These are phyloP conservation scores for Neospermospora avenae DNA, from an alignment of 2,329 filamentous ascomycete genomes.

Conservation along the genomic window DNA sequence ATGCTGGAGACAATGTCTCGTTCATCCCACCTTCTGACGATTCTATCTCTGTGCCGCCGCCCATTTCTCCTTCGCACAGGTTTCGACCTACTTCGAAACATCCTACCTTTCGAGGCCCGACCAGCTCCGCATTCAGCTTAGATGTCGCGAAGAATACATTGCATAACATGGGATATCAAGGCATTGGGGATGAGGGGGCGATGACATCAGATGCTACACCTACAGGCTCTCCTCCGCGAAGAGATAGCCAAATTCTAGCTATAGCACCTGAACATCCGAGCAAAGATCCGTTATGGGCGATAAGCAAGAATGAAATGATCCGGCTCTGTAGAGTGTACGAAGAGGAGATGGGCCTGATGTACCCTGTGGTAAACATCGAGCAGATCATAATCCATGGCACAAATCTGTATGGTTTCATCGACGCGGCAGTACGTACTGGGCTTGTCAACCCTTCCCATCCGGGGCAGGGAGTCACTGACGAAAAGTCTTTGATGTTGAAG, in stretches of 20 bases:
- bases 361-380: constrained; percentile 77
- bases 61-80: constrained; percentile 25
- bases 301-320: constrained; percentile 75
- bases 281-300: constrained; percentile 77
- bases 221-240: constrained; percentile 28
- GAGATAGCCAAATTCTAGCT: constrained; percentile 29
- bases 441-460: constrained; percentile 49
- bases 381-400: constrained; percentile 67
- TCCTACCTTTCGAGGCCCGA: constrained; percentile 76
- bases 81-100: constrained; percentile 32
- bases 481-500: constrained; percentile 71
- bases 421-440: constrained; percentile 58
- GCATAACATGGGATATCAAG: constrained; percentile 83
- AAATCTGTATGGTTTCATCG: constrained; percentile 69
- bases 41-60: constrained; percentile 29
- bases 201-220: constrained; percentile 51
- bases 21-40: constrained; percentile 25
- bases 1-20: constrained; percentile 18
- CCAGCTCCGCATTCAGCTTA: constrained; percentile 79
- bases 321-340: constrained; percentile 77
- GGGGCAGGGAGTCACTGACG: constrained; percentile 48
- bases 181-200: constrained; percentile 61
- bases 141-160: constrained; percentile 84
- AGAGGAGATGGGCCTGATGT: constrained; percentile 90
- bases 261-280: constrained; percentile 28